Evolutionary conservation across 2,329 filamentous ascomycete species (phyloP), one percentile per base, ranked within the genome.

Genomic region (Orbilia oligospora): DNA sequence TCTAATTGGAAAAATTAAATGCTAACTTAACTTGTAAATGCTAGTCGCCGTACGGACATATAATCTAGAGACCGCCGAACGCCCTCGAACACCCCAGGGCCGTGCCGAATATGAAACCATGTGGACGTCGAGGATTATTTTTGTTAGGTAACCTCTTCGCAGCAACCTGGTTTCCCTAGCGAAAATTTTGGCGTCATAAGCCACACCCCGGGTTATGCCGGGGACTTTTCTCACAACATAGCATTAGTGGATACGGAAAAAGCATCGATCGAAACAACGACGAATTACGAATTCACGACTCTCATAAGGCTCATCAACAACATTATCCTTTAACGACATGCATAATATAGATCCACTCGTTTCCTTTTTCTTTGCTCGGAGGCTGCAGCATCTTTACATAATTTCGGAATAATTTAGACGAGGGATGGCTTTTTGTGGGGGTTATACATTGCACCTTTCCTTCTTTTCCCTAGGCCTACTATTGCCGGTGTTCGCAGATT

Each of bases 71-170:
- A 66, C 67, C 5, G 68, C 67, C 16, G 63, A 77, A 44, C 66
- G 61, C 12, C 67, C 73, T 16, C 58, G 61, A 67, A 58, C 56
- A 5, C 66, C 61, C 10, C 66, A 46, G 20, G 53, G 51, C 30
- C 66, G 73, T 20, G 73, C 56, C 38, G 67, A 77, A 44, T 77
- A 77, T 41, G 73, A 77, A 53, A 77, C 61, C 10, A 71, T 77
- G 66, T 77, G 73, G 73, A 77, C 73, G 12, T 77, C 73, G 3
- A 61, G 63, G 38, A 68, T 77, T 30, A 77, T 71, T 51, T 77
- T 77, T 41, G 46, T 77, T 20, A 61, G 73, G 49, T 77, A 53
- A 68, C 22, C 41, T 8, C 22, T 66, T 5, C 3, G 18, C 36
- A 24, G 30, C 18, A 27, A 51, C 16, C n/a, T 24, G 20, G 33